Evolutionary conservation across 1,284 basidiomycete species (phyloP), one percentile per base, ranked within the genome.

Genomic region (Melampsora larici-populina): DNA sequence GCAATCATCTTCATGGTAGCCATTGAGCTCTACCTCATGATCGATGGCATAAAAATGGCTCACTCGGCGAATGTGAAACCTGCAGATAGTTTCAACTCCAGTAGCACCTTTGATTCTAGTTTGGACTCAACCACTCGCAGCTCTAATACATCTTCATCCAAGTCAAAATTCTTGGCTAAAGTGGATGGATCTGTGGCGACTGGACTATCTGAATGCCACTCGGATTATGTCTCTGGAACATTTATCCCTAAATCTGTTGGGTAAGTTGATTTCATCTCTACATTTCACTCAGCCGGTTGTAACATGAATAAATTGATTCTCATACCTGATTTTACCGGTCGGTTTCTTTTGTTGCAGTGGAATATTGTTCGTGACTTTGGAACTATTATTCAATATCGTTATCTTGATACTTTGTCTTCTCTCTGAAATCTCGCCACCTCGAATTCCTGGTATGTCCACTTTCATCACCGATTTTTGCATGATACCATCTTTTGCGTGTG

Each of bases 281-380:
- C 31, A 8, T 64, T 64, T 26, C 29, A 64, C 31, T 64, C 29
- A 0, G 11, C 62, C 18, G 36, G 18, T 64, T 55, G 7, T 21
- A 17, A 55, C 5, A 51, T 51, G 0, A 17, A 13, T 55, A 7
- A 21, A 21, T 55, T 55, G 21, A 18, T 55, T 13, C 51, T 21
- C 21, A 21, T 55, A 26, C 15, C 21, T 55, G 51, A 2, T 55
- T 13, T 55, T 55, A 6, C 36, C 36, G 3, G 36, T 36, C 36
- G 36, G 24, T 21, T 55, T 55, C 18, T 55, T 55, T 55, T 55
- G 2, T 55, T 55, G 5, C 17, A 78, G 75, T 36, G 68, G 75
- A 13, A 46, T 78, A n/a, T 33, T 78, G n/a, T 78, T 78, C 24
- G 69, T 70, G 36, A 67, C 69, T 43, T 60, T 78, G 21, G 68